A percentile compares a stretch with the other conserved stretches of the same genome.
phyloP scores from a whole-genome alignment of 305 asterid genomes.

The Petunia hybrid region DNA sequence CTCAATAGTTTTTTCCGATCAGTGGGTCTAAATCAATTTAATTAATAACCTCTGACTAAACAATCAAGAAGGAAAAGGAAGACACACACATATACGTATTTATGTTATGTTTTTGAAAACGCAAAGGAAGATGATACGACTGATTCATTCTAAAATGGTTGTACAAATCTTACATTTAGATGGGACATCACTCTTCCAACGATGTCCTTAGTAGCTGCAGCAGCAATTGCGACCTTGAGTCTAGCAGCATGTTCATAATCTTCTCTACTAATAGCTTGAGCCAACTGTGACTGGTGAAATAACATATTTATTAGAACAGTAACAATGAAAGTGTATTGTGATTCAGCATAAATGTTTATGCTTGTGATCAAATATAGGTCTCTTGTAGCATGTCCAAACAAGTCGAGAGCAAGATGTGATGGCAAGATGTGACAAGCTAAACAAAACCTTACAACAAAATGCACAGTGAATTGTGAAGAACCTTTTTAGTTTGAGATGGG shows the following conservation, averaged over 20 bases:
- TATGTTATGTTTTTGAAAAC: background rate
- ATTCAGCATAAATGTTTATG: background rate
- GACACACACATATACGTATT: background rate
- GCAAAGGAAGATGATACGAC: conserved; percentile 13
- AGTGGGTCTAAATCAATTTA: conserved; percentile 8
- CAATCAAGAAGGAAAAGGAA: conserved; percentile 21
- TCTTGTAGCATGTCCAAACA: conserved; percentile 17
- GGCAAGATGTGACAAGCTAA: conserved; percentile 33
- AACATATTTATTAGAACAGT: conserved; percentile 11
- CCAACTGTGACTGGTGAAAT: conserved; percentile 75
- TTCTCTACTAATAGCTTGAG: conserved; percentile 69
- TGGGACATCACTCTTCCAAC: conserved; percentile 88
- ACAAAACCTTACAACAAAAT: background rate
- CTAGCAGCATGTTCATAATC: conserved; percentile 93
- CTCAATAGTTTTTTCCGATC: background rate
- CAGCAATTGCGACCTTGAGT: conserved; percentile 95
- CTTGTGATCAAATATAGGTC: background rate
- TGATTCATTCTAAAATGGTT: conserved; percentile 14
- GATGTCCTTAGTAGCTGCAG: conserved; percentile 82
- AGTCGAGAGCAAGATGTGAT: background rate
- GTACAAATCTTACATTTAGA: conserved; percentile 61
- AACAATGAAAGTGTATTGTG: background rate
- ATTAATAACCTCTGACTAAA: background rate
- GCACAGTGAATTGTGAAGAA: background rate
- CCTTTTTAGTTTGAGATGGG: background rate